Evolutionary conservation across 2,329 filamentous ascomycete species (phyloP).

Genomic region (Colletotrichum trifolii): DNA sequence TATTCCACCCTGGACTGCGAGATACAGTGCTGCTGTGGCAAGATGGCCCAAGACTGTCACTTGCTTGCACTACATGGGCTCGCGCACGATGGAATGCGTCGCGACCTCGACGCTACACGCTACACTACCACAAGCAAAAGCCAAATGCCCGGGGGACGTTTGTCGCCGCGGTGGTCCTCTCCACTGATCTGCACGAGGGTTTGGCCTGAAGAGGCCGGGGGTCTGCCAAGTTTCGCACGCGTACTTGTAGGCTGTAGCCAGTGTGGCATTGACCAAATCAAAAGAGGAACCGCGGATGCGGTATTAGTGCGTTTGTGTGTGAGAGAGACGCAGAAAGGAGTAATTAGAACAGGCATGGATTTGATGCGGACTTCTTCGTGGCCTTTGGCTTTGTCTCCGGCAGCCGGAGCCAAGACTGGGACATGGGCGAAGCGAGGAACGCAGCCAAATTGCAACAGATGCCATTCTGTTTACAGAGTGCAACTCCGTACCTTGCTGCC

Average conservation of each 20-base stretch:
- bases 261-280: conserved; percentile 18
- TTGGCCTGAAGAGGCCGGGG: conserved; percentile 20
- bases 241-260: conserved; percentile 14
- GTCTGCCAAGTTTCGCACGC: conserved; percentile 35
- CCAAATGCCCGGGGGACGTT: conserved; percentile 1
- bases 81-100: conserved; percentile 7
- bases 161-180: conserved; percentile 25
- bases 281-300: conserved; percentile 16
- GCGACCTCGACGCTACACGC: conserved; percentile 20
- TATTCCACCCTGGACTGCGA: not conserved
- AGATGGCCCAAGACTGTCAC: conserved; percentile 3
- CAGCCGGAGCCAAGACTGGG: conserved; percentile 15
- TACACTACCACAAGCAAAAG: not conserved
- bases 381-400: conserved; percentile 9
- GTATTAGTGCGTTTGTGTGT: conserved; percentile 3
- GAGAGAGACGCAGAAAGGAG: no score
- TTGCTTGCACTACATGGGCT: conserved; percentile 3
- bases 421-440: conserved; percentile 19
- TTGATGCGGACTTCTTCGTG: conserved; percentile 12
- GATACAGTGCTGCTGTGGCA: no score
- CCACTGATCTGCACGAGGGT: conserved; percentile 32
- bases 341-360: not conserved
- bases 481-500: no score
- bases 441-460: conserved; percentile 7
- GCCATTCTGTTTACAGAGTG: not conserved